Evolutionary conservation across 2,329 filamentous ascomycete genomes (phyloP).

Genomic region (Aspergillus puulaauensis): DNA sequence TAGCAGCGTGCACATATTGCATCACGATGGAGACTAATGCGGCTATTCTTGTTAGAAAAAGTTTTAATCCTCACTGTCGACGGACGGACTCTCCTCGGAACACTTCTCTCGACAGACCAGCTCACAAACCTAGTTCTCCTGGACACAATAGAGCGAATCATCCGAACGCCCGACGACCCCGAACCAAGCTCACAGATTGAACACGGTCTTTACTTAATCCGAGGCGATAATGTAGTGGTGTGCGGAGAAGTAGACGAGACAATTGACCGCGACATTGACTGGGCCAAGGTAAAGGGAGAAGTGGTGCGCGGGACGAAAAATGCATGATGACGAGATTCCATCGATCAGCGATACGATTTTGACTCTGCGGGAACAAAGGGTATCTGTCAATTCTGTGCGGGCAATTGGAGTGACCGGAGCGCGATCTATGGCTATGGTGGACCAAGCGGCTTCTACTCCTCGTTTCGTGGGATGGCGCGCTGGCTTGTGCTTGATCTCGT

Average conservation of each 20-base stretch:
- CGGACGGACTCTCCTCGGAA: slow-evolving; percentile 81
- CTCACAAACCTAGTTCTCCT: slow-evolving; percentile 88
- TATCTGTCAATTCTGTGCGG: neutral
- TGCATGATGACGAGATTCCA: slow-evolving; percentile 37
- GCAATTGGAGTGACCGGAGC: neutral
- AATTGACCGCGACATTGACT: slow-evolving; percentile 87
- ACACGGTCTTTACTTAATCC: slow-evolving; percentile 85
- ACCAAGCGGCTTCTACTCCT: neutral
- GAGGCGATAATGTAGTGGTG: slow-evolving; percentile 91
- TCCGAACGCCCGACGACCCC: slow-evolving; percentile 78
- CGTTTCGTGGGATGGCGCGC: slow-evolving; percentile 2
- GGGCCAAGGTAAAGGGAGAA: slow-evolving; percentile 82
- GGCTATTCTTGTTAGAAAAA: slow-evolving; percentile 62
- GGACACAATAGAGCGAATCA: slow-evolving; percentile 83
- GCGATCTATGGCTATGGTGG: neutral
- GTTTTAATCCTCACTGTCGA: slow-evolving; percentile 90
- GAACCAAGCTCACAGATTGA: slow-evolving; percentile 78
- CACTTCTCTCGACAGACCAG: slow-evolving; percentile 81
- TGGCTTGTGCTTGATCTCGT: slow-evolving; percentile 5
- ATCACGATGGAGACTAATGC: slow-evolving; percentile 11
- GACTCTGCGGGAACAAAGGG: neutral
- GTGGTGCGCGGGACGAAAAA: slow-evolving; percentile 86
- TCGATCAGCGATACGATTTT: neutral
- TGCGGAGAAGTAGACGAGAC: slow-evolving; percentile 88
- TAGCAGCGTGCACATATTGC: neutral